These are phyloP conservation scores for Candida vaughaniae DNA, from an alignment of 805 yeast species.

Conservation along the genomic window DNA sequence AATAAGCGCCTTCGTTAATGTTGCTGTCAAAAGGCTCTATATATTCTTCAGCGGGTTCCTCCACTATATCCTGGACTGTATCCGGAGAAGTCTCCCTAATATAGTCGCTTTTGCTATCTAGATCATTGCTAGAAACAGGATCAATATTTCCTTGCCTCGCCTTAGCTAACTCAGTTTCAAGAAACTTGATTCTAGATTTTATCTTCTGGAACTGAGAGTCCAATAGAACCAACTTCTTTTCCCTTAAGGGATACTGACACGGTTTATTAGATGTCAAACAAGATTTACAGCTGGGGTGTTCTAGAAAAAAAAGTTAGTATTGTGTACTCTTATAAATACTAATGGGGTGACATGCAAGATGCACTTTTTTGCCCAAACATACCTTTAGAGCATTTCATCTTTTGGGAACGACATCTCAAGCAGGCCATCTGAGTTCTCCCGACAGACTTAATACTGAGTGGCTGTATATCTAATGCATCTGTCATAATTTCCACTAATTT, in stretches of 20 bases:
- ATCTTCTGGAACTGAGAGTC: constrained; percentile 13
- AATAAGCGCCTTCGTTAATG: constrained; percentile 2
- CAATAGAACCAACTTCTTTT: constrained; percentile 10
- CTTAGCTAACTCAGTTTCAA: constrained; percentile 8
- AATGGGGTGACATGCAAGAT: too few relatives aligned
- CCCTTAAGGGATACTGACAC: constrained; percentile 12
- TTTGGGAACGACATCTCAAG: constrained; percentile 12
- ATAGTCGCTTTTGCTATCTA: not conserved
- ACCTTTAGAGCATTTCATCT: constrained; percentile 14
- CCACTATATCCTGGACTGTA: not conserved
- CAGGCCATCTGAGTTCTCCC: constrained; percentile 14
- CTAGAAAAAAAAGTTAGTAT: constrained; percentile 10
- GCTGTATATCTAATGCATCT: constrained; percentile 7
- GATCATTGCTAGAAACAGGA: not conserved
- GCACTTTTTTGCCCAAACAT: constrained; percentile 3
- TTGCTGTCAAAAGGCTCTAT: constrained; percentile 10
- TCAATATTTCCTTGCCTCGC: not conserved
- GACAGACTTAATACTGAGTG: constrained; percentile 11
- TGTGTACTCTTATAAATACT: not conserved
- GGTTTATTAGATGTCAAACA: constrained; percentile 7
- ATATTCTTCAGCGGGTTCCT: too few relatives aligned
- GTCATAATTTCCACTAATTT: not conserved
- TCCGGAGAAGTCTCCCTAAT: not conserved
- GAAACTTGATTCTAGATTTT: constrained; percentile 5
- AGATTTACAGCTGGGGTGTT: constrained; percentile 10